phyloP scores from a whole-genome alignment of 176 grass and related monocot species.

The Eragrostis nindensis region DNA sequence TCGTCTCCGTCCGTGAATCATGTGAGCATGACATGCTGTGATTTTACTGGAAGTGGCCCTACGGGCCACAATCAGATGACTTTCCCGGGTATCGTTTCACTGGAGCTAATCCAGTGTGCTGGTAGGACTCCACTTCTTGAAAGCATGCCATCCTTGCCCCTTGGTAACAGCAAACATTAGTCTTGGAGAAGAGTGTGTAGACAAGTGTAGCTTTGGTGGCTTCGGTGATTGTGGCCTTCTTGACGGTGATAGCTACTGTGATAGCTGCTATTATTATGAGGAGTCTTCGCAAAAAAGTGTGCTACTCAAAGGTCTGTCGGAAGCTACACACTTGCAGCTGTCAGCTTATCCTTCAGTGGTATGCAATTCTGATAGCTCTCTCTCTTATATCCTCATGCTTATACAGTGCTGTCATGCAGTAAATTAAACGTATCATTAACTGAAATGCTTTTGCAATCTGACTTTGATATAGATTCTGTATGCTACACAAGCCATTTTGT shows the following conservation, averaged over 20 bases:
- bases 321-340: neutral
- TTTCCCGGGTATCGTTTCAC: too few relatives aligned
- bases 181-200: neutral
- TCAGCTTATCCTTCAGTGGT: neutral
- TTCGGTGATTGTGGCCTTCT: neutral
- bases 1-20: neutral
- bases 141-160: slow-evolving; percentile 15
- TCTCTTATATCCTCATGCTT: too few relatives aligned
- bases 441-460: too few relatives aligned
- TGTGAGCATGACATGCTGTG: neutral
- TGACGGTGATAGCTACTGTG: too few relatives aligned
- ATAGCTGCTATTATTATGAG: neutral
- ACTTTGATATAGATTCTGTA: too few relatives aligned
- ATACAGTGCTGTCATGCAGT: too few relatives aligned
- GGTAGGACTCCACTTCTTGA: slow-evolving; percentile 15
- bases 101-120: neutral
- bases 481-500: too few relatives aligned
- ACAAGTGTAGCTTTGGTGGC: too few relatives aligned
- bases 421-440: too few relatives aligned
- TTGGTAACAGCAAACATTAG: neutral
- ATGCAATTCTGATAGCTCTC: neutral
- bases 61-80: too few relatives aligned
- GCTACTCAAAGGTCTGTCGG: neutral
- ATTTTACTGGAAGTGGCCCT: too few relatives aligned
- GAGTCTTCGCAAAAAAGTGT: neutral